Conservation (phyloP, 805 yeast genomes). For the Metschnikowia matae region DNA sequence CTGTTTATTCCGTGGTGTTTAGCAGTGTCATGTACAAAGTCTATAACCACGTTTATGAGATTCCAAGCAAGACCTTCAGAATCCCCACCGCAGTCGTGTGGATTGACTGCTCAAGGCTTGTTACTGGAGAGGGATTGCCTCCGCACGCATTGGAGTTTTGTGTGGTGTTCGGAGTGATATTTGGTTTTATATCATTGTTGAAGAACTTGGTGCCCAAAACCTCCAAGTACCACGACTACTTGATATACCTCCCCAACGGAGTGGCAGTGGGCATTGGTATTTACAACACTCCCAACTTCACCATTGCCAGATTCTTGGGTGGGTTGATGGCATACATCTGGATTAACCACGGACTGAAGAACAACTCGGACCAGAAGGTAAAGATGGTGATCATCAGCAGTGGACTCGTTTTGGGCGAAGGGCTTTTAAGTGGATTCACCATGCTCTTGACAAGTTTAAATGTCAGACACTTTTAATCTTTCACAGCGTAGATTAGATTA, state of each 20-base stretch:
- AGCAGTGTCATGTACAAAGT: conserved; percentile 79
- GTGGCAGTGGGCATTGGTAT: conserved; percentile 97
- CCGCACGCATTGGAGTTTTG: conserved; percentile 64
- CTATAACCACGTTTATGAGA: conserved; percentile 76
- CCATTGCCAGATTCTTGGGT: conserved; percentile 88
- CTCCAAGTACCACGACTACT: conserved; percentile 34
- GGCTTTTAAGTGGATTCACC: conserved; percentile 76
- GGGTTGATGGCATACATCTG: conserved; percentile 66
- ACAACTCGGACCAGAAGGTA: conserved; percentile 48
- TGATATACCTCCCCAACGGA: conserved; percentile 78
- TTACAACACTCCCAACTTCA: conserved; percentile 89
- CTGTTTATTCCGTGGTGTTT: conserved; percentile 74
- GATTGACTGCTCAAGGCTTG: conserved; percentile 93
- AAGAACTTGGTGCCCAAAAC: conserved; percentile 52
- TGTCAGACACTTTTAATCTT: conserved; percentile 24
- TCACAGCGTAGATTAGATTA: background rate
- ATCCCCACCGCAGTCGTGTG: conserved; percentile 95
- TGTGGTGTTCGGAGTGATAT: conserved; percentile 57
- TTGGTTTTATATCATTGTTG: conserved; percentile 64
- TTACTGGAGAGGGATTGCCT: conserved; percentile 88
- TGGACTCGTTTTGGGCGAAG: conserved; percentile 93
- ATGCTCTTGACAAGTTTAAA: conserved; percentile 71
- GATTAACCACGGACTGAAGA: conserved; percentile 32
- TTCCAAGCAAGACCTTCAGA: conserved; percentile 78
- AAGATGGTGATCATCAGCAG: conserved; percentile 83